These are phyloP conservation scores for Venturia nashicola DNA, from an alignment of 2,329 filamentous ascomycete species.

Conservation along the genomic window DNA sequence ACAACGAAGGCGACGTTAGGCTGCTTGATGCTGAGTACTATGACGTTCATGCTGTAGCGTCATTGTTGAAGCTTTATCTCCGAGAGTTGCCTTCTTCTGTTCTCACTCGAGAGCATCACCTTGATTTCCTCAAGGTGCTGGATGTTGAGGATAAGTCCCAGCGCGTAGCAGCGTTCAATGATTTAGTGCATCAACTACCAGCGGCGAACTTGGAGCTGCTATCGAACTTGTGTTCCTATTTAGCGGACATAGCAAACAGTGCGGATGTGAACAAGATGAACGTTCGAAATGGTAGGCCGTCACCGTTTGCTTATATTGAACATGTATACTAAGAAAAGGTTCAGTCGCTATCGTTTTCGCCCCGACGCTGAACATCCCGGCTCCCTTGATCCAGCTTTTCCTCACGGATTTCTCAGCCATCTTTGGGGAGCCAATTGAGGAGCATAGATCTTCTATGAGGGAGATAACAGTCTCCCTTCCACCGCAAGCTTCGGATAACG, in stretches of 20 bases:
- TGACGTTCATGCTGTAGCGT: slow-evolving; percentile 92
- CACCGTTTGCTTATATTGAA: neutral
- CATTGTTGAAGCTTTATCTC: slow-evolving; percentile 84
- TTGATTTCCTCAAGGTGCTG: slow-evolving; percentile 75
- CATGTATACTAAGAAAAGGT: neutral
- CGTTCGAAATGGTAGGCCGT: slow-evolving; percentile 56
- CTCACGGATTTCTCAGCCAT: slow-evolving; percentile 81
- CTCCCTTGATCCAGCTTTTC: slow-evolving; percentile 86
- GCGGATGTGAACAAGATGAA: slow-evolving; percentile 94
- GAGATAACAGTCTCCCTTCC: slow-evolving; percentile 30
- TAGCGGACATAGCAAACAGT: slow-evolving; percentile 88
- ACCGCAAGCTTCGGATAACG: slow-evolving; percentile 40
- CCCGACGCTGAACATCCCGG: slow-evolving; percentile 90
- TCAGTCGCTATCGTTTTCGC: slow-evolving; percentile 91
- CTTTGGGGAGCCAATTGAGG: slow-evolving; percentile 60
- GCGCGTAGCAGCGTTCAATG: slow-evolving; percentile 65
- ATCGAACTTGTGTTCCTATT: slow-evolving; percentile 72
- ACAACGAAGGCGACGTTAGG: slow-evolving; percentile 82
- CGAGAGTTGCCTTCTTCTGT: slow-evolving; percentile 87
- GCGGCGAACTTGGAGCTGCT: slow-evolving; percentile 69
- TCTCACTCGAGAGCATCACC: slow-evolving; percentile 76
- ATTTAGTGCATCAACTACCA: slow-evolving; percentile 70
- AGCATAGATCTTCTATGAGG: slow-evolving; percentile 29
- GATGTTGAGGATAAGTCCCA: slow-evolving; percentile 57
- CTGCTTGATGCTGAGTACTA: slow-evolving; percentile 78